These are phyloP conservation scores for Crithidia fasciculata DNA, from an alignment of 208 protist genomes.

Conservation along the genomic window DNA sequence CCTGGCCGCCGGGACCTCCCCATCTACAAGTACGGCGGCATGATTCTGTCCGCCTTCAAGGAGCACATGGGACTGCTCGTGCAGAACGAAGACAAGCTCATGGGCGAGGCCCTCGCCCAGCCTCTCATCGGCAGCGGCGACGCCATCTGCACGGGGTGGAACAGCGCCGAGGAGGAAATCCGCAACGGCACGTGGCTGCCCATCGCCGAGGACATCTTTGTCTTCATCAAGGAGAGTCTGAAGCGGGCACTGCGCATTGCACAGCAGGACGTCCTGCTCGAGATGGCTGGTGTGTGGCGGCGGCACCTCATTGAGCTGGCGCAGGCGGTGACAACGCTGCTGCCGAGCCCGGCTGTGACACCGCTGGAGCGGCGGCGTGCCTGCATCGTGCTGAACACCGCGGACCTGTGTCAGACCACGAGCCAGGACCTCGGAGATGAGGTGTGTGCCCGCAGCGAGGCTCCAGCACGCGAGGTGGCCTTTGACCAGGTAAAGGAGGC, in stretches of 20 bases:
- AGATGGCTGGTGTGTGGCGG: conserved; percentile 88
- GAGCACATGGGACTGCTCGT: conserved; percentile 86
- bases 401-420: conserved; percentile 81
- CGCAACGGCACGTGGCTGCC: conserved; percentile 67
- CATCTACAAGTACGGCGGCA: conserved; percentile 84
- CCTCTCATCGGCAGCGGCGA: conserved; percentile 82
- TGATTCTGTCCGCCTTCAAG: conserved; percentile 85
- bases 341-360: conserved; percentile 48
- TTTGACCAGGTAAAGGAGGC: conserved; percentile 79
- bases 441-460: conserved; percentile 73
- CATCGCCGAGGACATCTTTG: conserved; percentile 90
- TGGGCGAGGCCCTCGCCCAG: conserved; percentile 86
- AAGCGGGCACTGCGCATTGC: conserved; percentile 83
- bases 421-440: conserved; percentile 80
- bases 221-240: conserved; percentile 91
- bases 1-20: conserved; percentile 54
- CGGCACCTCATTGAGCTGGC: conserved; percentile 74
- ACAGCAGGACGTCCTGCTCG: conserved; percentile 85
- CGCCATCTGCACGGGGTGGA: conserved; percentile 71
- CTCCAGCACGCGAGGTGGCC: conserved; percentile 63
- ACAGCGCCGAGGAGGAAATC: conserved; percentile 59
- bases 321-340: conserved; percentile 36
- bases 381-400: conserved; percentile 90
- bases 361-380: conserved; percentile 64
- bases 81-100: conserved; percentile 82